phyloP scores from a whole-genome alignment of 2,329 filamentous ascomycete genomes.

The Zasmidium angulare region DNA sequence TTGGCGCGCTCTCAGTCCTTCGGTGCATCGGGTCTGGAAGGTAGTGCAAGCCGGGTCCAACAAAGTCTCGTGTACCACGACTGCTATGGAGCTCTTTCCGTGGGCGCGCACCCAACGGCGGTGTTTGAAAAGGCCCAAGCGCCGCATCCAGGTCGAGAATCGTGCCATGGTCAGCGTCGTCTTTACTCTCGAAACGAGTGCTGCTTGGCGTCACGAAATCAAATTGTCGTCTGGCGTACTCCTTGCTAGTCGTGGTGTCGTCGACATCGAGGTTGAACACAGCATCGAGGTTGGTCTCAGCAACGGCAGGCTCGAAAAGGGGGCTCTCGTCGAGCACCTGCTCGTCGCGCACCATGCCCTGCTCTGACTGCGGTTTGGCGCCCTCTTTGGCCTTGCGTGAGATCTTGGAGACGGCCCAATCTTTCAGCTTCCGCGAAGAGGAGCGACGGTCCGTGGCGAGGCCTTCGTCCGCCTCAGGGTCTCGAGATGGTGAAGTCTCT shows the following conservation, averaged over 20 bases:
- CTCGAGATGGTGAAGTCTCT: conserved; percentile 20
- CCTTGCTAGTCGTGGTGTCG: conserved; percentile 3
- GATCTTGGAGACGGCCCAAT: conserved; percentile 60
- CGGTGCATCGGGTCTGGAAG: conserved; percentile 12
- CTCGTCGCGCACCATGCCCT: background rate
- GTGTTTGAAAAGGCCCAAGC: conserved; percentile 87
- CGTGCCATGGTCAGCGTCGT: conserved; percentile 61
- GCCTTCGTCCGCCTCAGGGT: conserved; percentile 11
- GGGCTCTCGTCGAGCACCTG: conserved; percentile 1
- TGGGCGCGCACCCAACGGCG: conserved; percentile 62
- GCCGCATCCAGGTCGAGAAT: conserved; percentile 95
- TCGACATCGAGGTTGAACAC: conserved; percentile 28
- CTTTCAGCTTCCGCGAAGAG: conserved; percentile 66
- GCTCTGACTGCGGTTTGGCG: conserved; percentile 2
- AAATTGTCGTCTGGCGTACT: conserved; percentile 1
- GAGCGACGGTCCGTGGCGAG: conserved; percentile 22
- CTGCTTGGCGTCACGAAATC: conserved; percentile 14
- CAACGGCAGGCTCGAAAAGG: conserved; percentile 10
- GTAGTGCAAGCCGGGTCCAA: conserved; percentile 69
- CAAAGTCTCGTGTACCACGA: conserved; percentile 67
- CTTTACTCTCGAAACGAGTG: conserved; percentile 9
- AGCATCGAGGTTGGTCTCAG: conserved; percentile 35
- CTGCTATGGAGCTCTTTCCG: conserved; percentile 76
- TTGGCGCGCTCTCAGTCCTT: conserved; percentile 71
- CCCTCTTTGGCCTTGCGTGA: conserved; percentile 40